Conservation (phyloP, 192 early-diverging fungal species). For the Entomortierella parvispora region DNA sequence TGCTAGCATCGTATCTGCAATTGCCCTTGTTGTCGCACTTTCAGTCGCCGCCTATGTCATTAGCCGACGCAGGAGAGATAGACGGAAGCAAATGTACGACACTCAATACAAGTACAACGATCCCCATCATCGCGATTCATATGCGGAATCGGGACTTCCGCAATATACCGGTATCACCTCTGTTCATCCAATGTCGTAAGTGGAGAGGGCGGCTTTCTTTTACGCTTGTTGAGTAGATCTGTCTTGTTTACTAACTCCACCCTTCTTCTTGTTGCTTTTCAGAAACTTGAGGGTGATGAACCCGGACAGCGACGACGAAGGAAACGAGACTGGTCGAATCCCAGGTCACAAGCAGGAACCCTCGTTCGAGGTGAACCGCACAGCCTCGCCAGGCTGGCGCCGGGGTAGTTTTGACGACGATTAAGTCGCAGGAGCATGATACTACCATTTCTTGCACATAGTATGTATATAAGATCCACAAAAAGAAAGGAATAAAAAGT, state of each 20-base stretch:
- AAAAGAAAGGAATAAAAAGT: no score
- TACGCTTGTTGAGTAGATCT: no score
- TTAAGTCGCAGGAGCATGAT: not conserved
- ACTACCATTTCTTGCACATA: no score
- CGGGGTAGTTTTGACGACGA: constrained; percentile 50
- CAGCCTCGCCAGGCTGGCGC: constrained; percentile 38
- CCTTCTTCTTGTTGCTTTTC: not conserved
- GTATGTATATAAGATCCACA: no score
- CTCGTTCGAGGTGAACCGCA: constrained; percentile 38
- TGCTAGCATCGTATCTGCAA: constrained; percentile 25
- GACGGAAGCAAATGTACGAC: not conserved
- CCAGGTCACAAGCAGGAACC: not conserved
- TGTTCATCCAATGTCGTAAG: constrained; percentile 37
- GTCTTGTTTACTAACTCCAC: not conserved
- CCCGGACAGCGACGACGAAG: constrained; percentile 48
- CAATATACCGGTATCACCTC: constrained; percentile 42
- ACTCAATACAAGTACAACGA: constrained; percentile 32
- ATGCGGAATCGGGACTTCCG: constrained; percentile 28
- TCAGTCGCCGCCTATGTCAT: constrained; percentile 41
- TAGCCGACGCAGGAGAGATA: constrained; percentile 22
- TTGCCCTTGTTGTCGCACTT: constrained; percentile 38
- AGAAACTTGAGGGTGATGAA: constrained; percentile 50
- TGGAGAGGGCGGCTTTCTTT: constrained; percentile 20
- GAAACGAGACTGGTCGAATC: not conserved
- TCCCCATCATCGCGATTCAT: constrained; percentile 24